These are phyloP conservation scores for Xylariaceae sp. DNA, from an alignment of 2,329 filamentous ascomycete species.

Conservation along the genomic window DNA sequence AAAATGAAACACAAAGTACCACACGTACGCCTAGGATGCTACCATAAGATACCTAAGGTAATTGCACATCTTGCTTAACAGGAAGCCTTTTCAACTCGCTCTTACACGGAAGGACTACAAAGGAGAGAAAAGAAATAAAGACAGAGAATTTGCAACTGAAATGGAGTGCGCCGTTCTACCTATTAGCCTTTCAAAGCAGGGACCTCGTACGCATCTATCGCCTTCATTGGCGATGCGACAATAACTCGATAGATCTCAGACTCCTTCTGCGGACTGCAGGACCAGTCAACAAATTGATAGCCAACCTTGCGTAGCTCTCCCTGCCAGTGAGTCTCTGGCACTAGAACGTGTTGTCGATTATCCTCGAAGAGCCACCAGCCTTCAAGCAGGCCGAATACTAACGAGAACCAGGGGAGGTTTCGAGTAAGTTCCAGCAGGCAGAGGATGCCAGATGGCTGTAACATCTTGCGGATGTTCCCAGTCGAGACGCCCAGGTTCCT, in stretches of 20 bases:
- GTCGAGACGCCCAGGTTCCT: constrained; percentile 24
- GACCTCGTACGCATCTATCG: neutral
- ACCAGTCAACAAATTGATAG: constrained; percentile 31
- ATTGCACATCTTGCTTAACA: too few species aligned
- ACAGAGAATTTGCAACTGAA: too few species aligned
- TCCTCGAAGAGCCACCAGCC: constrained; percentile 41
- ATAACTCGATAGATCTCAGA: constrained; percentile 27
- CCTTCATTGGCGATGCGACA: constrained; percentile 12
- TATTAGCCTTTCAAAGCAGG: too few species aligned
- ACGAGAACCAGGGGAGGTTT: constrained; percentile 30
- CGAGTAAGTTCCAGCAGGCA: constrained; percentile 36
- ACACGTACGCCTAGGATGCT: too few species aligned
- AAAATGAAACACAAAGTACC: too few species aligned
- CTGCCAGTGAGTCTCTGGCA: constrained; percentile 24
- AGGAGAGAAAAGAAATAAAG: too few species aligned
- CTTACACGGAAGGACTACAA: too few species aligned
- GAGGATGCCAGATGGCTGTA: constrained; percentile 34
- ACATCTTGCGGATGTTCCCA: constrained; percentile 24
- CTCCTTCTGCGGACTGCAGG: constrained; percentile 22
- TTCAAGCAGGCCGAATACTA: constrained; percentile 37
- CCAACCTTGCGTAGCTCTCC: constrained; percentile 24
- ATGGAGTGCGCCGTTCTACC: too few species aligned
- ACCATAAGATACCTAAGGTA: too few species aligned
- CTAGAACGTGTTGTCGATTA: constrained; percentile 27
- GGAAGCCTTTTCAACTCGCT: too few species aligned